Base-by-base conservation (phyloP, 2,329 filamentous ascomycete genomes). In the Penicillium sp. region DNA sequence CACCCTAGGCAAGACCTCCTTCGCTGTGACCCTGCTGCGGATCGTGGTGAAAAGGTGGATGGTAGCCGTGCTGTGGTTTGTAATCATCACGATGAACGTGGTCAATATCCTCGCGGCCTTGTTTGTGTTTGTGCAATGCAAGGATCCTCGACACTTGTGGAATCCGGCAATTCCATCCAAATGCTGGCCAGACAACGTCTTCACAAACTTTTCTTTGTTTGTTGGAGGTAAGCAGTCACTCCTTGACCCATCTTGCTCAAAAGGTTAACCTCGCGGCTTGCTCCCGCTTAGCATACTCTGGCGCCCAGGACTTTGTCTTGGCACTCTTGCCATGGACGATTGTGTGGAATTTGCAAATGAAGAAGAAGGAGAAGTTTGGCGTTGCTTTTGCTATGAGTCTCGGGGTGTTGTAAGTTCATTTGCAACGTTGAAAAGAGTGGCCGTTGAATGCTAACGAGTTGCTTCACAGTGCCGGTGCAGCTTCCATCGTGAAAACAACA, bases 21-120 rank as follows among this genome's bases (percentile, higher is more conserved):
- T 76, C 1, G 73, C 69, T 0, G 61, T 74, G 8, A 75, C 75
- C 39, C 52, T 76, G 7, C 54, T 74, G 7, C 67, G 73, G 0
- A 58, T 76, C 4, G 69, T 75, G 16, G 63, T 63, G 4, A 53
- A 60, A 2, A 56, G 35, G 13, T 72, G 68, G 68, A 70, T 74
- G 56, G 64, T 62, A 18, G 27, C 71, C 3, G 48, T 55, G 0
- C 65, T 76, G 18, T 74, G 69, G 69, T 41, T 62, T 14, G 62
- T 68, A 4, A 69, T 74, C 16, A 35, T 63, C 18, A 60, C 61
- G 1, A 62, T 63, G 55, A 63, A 63, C 27, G n/a, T 58, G 27
- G 41, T 63, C 41, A 63, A 58, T 22, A 38, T 57, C 11, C 38
- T 63, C 10, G 51, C 58, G 5, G 61, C 59, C 4, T 39, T 63